These are phyloP conservation scores for Chlorella vulgaris DNA, from an alignment of 139 green algal species.

Conservation along the genomic window DNA sequence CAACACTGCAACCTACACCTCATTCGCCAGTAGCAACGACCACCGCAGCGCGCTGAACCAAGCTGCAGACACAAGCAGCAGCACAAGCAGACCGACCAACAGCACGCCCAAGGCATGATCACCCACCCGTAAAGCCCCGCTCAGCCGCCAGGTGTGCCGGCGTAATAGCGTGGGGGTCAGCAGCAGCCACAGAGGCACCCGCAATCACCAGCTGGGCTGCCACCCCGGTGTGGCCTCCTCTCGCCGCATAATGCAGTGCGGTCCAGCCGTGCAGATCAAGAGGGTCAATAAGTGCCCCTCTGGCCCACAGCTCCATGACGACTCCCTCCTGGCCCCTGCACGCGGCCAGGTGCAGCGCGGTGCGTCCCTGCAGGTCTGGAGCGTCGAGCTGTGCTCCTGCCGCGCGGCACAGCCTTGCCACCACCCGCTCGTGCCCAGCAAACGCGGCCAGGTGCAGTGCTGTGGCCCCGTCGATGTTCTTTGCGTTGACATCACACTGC, in stretches of 20 bases:
- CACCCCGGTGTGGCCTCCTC: slow-evolving; percentile 47
- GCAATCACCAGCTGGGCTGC: slow-evolving; percentile 54
- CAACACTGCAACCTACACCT: too few relatives aligned
- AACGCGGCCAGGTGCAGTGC: slow-evolving; percentile 48
- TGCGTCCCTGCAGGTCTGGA: slow-evolving; percentile 42
- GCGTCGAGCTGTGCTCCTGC: slow-evolving; percentile 36
- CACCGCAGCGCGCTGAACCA: too few relatives aligned
- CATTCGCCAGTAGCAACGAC: too few relatives aligned
- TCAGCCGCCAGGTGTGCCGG: slow-evolving; percentile 56
- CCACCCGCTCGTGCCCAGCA: slow-evolving; percentile 39
- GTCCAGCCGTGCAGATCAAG: slow-evolving; percentile 48
- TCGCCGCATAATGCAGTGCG: slow-evolving; percentile 57
- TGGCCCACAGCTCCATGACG: slow-evolving; percentile 51
- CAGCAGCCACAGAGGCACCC: slow-evolving; percentile 37
- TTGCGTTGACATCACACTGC: slow-evolving; percentile 32
- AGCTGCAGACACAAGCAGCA: too few relatives aligned
- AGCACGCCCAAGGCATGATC: too few relatives aligned
- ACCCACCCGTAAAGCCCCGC: slow-evolving; percentile 29
- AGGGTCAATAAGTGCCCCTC: slow-evolving; percentile 26
- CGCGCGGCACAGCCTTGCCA: slow-evolving; percentile 24
- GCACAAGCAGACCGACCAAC: too few relatives aligned
- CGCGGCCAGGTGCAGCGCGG: slow-evolving; percentile 49
- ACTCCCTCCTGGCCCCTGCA: slow-evolving; percentile 36
- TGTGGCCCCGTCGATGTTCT: slow-evolving; percentile 42
- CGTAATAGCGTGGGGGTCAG: slow-evolving; percentile 31